Base-by-base conservation (phyloP, 345 rosid species). In the Syzygium aqueum region DNA sequence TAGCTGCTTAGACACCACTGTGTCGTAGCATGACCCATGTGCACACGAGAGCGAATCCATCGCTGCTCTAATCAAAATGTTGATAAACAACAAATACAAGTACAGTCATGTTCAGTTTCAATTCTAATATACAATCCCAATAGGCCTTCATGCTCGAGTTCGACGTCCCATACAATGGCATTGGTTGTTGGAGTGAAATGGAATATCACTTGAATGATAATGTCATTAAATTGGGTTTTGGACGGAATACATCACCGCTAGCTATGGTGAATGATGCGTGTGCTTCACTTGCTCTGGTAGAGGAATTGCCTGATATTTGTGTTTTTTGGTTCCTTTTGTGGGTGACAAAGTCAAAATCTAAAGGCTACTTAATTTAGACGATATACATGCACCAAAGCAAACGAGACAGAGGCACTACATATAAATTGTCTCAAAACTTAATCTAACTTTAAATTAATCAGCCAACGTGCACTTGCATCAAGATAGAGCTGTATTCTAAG, bases 181-280 rank as follows among this genome's bases (percentile, higher is more conserved):
- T 84, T 86, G 87, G 86, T 91, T 89, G 90, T 86, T 57, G 67
- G 43, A 80, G 56, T 83, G 51, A 77, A 56, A 61, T 5, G 19
- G 46, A 49, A 7, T 15, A 59, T 77, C 27, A 67, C 57, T 28
- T 77, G 19, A 5, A 14, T 61, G 59, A 37, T 30, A 7, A 28
- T 21, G 59, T 54, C 27, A 9, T 30, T 4, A 12, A 12, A 65
- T 51, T 17, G 19, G 61, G 15, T 52, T 51, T 57, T 53, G 51
- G 37, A 16, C 27, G 46, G 53, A 46, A 9, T 46, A 77, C 17
- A 52, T 88, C 86, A 91, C 91, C 91, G 6, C 84, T 85, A 77
- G 91, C 86, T 63, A 91, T 53, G 17, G 90, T 91, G 54, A 91
- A n/a, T 37, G 91, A 91, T 86, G 91, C 90, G 84, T 7, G 7